A percentile compares a stretch with the other conserved stretches of the same genome.
These are phyloP conservation scores for Stenocarpella maydis DNA, from an alignment of 2,329 filamentous ascomycete species.

Conservation along the genomic window DNA sequence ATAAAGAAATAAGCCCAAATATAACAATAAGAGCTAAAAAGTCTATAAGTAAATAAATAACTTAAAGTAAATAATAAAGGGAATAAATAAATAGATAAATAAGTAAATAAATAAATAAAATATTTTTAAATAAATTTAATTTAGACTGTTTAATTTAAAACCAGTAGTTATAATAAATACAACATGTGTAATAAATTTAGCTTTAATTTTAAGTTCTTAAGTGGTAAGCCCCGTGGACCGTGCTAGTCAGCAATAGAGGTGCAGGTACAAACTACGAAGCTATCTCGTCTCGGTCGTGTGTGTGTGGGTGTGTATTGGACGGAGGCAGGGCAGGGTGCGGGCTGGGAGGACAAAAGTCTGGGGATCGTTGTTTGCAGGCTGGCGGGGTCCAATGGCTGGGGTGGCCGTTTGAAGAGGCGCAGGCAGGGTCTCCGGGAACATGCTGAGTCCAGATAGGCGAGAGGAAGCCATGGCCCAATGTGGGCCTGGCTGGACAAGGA, in stretches of 20 bases:
- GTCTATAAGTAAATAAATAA: too few relatives aligned
- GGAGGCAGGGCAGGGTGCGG: conserved; percentile 13
- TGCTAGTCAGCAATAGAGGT: neutral
- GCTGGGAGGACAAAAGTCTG: conserved; percentile 18
- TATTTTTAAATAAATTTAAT: too few relatives aligned
- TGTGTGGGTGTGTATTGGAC: neutral
- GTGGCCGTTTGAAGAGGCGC: conserved; percentile 18
- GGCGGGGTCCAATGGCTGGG: conserved; percentile 15
- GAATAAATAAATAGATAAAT: too few relatives aligned
- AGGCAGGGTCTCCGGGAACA: conserved; percentile 32
- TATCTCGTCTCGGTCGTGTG: neutral
- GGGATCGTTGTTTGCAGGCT: conserved; percentile 29
- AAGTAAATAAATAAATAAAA: too few relatives aligned
- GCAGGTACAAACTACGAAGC: conserved; percentile 7
- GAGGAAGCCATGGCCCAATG: conserved; percentile 28
- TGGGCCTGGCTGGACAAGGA: conserved; percentile 24
- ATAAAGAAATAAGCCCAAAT: too few relatives aligned
- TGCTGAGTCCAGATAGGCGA: conserved; percentile 34
- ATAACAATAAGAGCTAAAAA: neutral
- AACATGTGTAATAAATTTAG: too few relatives aligned
- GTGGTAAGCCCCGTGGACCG: too few relatives aligned
- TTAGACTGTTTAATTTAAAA: too few relatives aligned
- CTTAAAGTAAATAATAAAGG: too few relatives aligned
- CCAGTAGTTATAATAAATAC: too few relatives aligned
- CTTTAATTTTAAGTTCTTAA: too few relatives aligned